A percentile compares a stretch with the other conserved stretches of the same genome.
Evolutionary conservation across 2,329 filamentous ascomycete genomes (phyloP).

Genomic region (Zalaria sp.): DNA sequence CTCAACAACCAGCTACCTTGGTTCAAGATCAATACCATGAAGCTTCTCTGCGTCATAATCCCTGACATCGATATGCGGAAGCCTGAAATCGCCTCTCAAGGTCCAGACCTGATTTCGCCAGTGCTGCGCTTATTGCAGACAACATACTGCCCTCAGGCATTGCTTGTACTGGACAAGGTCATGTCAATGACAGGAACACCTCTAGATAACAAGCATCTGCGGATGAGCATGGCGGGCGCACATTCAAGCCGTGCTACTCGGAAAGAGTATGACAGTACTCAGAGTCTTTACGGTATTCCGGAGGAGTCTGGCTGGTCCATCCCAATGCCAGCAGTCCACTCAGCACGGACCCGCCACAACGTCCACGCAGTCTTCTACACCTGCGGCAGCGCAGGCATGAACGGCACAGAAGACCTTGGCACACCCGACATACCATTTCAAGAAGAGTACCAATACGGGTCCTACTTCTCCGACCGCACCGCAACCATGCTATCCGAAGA

Average conservation of each 20-base stretch:
- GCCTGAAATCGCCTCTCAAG: constrained; percentile 76
- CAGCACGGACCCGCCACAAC: constrained; percentile 72
- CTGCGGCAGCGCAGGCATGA: constrained; percentile 36
- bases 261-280: constrained; percentile 88
- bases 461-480: constrained; percentile 62
- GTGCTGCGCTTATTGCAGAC: constrained; percentile 80
- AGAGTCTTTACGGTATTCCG: constrained; percentile 91
- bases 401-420: constrained; percentile 43
- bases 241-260: constrained; percentile 66
- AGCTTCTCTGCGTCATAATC: constrained; percentile 70
- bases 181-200: constrained; percentile 80
- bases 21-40: constrained; percentile 90
- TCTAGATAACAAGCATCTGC: constrained; percentile 84
- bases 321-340: constrained; percentile 80
- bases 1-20: constrained; percentile 78
- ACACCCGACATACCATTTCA: constrained; percentile 85
- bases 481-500: constrained; percentile 85
- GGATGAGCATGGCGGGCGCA: constrained; percentile 94
- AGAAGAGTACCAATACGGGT: constrained; percentile 71
- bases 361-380: constrained; percentile 96
- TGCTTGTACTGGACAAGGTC: constrained; percentile 85
- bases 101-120: constrained; percentile 89
- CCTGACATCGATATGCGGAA: constrained; percentile 89
- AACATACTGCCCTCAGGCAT: constrained; percentile 81
- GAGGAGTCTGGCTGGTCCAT: constrained; percentile 95